Conservation (phyloP, 140 eudicot species). For the Senecio squalidus region DNA sequence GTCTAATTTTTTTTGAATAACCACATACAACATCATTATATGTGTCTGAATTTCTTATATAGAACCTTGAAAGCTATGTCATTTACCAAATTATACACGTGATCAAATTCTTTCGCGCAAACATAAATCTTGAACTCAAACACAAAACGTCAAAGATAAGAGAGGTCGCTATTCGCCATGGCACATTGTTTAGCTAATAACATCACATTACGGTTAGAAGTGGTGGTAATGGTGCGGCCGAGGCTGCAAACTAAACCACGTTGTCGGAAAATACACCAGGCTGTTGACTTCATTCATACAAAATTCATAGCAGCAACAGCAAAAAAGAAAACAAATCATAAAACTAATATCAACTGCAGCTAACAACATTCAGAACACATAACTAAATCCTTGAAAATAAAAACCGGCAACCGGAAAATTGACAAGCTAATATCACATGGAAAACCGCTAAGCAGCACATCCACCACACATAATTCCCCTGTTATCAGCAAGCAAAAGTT, state of each 20-base stretch:
- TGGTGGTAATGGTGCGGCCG: neutral
- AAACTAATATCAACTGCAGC: conserved; percentile 26
- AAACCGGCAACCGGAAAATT: conserved; percentile 8
- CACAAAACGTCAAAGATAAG: neutral
- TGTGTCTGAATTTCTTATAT: no score
- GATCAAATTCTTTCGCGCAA: neutral
- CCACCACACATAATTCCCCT: conserved; percentile 69
- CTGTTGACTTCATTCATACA: conserved; percentile 3
- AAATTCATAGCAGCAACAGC: neutral
- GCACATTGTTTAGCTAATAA: no score
- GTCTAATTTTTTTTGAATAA: no score
- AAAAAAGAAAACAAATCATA: conserved; percentile 6
- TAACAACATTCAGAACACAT: conserved; percentile 29
- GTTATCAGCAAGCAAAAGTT: conserved; percentile 14
- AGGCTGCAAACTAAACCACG: conserved; percentile 1
- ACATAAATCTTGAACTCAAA: conserved; percentile 5
- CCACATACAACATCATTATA: no score
- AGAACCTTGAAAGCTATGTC: no score
- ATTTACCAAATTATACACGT: no score
- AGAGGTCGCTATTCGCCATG: no score
- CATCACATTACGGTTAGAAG: conserved; percentile 5
- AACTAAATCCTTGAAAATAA: conserved; percentile 9
- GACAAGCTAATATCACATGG: conserved; percentile 12
- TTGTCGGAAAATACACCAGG: neutral
- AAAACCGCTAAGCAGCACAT: conserved; percentile 41